Conservation (phyloP, 1,284 basidiomycete species). For the Meripilus lineatus region DNA sequence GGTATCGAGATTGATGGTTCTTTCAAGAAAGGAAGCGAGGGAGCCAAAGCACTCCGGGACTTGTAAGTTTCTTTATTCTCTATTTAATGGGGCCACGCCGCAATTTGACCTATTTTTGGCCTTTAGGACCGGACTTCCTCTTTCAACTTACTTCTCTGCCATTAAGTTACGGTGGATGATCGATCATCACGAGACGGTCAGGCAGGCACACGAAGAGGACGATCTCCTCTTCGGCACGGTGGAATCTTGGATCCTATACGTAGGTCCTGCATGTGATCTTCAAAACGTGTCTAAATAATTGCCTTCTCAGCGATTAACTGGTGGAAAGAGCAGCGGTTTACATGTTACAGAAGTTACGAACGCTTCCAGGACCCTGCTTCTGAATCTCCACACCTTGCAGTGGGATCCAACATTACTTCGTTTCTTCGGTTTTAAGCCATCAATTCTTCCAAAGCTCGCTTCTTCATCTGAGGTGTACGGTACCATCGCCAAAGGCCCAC, state of each 20-base stretch:
- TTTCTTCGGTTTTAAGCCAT: conserved; percentile 82
- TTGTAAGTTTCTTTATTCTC: conserved; percentile 45
- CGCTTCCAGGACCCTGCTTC: conserved; percentile 91
- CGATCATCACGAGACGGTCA: conserved; percentile 80
- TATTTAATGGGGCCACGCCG: conserved; percentile 4
- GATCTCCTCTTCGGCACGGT: conserved; percentile 91
- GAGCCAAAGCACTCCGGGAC: conserved; percentile 58
- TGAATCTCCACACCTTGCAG: conserved; percentile 77
- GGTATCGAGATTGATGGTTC: conserved; percentile 77
- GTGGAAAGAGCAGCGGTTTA: conserved; percentile 60
- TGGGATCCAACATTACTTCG: conserved; percentile 84
- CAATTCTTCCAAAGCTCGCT: conserved; percentile 83
- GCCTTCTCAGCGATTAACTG: conserved; percentile 71
- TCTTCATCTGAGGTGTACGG: conserved; percentile 94
- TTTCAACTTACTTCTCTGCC: conserved; percentile 96
- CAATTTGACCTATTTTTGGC: conserved; percentile 7
- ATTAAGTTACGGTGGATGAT: conserved; percentile 98
- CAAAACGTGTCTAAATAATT: conserved; percentile 10
- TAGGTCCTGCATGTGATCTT: conserved; percentile 34
- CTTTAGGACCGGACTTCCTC: conserved; percentile 79
- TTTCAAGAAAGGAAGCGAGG: conserved; percentile 69
- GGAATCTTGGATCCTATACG: conserved; percentile 94
- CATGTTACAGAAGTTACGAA: conserved; percentile 97
- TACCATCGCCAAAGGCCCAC: conserved; percentile 58
- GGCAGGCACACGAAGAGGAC: conserved; percentile 77